These are phyloP conservation scores for Termitomyces sp. DNA, from an alignment of 768 basidiomycete species.

Conservation along the genomic window DNA sequence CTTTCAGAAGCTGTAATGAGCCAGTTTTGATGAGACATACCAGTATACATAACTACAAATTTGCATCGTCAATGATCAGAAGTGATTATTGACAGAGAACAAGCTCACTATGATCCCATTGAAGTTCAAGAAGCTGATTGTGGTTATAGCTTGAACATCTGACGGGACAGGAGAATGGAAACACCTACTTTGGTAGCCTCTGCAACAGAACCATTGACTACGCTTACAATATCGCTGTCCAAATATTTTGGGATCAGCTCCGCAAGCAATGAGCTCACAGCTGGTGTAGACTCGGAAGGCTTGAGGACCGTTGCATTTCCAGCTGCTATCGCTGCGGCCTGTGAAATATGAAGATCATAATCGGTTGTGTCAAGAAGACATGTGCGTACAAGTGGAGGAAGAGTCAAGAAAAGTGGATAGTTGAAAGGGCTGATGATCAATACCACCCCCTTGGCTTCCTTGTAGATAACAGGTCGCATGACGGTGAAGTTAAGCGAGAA, in stretches of 20 bases:
- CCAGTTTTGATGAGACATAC: slow-evolving; percentile 22
- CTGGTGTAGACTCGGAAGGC: slow-evolving; percentile 67
- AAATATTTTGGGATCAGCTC: slow-evolving; percentile 74
- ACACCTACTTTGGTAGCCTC: slow-evolving; percentile 53
- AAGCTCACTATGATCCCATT: slow-evolving; percentile 51
- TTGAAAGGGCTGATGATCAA: slow-evolving; percentile 74
- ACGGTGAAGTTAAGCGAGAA: slow-evolving; percentile 53
- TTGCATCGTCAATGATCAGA: not conserved
- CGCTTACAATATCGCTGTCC: slow-evolving; percentile 56
- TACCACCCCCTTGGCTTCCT: slow-evolving; percentile 74
- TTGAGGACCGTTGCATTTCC: slow-evolving; percentile 72
- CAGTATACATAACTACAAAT: slow-evolving; percentile 57
- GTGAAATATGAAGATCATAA: slow-evolving; percentile 1
- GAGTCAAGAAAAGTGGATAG: slow-evolving; percentile 58
- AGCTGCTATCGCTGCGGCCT: slow-evolving; percentile 71
- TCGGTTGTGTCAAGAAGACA: not conserved
- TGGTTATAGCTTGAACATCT: not conserved
- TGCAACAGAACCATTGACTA: slow-evolving; percentile 64
- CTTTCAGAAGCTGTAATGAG: not conserved
- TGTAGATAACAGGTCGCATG: slow-evolving; percentile 60
- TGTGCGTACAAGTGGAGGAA: slow-evolving; percentile 49
- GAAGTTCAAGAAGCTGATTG: slow-evolving; percentile 61
- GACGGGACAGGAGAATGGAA: not conserved
- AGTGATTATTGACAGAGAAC: not conserved
- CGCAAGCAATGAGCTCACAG: slow-evolving; percentile 49